These are phyloP conservation scores for Cyclotella kingstonii DNA, from an alignment of 108 stramenopile species.

Conservation along the genomic window DNA sequence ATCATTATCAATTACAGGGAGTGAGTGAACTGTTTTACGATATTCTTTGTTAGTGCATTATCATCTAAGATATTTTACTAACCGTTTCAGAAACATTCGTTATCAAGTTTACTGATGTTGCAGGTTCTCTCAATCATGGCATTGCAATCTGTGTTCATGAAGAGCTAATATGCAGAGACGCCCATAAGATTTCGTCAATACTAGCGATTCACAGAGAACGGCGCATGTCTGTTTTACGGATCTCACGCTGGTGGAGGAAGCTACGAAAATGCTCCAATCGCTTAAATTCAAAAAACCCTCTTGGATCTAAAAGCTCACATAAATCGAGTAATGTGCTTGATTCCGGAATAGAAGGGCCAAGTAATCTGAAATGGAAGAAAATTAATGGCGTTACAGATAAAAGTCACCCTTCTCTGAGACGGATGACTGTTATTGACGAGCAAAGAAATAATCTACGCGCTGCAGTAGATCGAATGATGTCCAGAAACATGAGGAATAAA, in stretches of 20 bases:
- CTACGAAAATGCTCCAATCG: neutral
- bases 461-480: conserved; percentile 29
- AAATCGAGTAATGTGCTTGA: too few relatives aligned
- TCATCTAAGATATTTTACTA: neutral
- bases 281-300: neutral
- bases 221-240: conserved; percentile 20
- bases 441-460: neutral
- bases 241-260: conserved; percentile 39
- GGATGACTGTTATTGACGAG: neutral
- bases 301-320: too few relatives aligned
- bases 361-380: conserved; percentile 2
- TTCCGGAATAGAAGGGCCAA: too few relatives aligned
- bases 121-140: conserved; percentile 49
- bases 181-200: conserved; percentile 6
- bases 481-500: neutral
- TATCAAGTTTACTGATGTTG: conserved; percentile 45
- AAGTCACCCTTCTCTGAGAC: neutral
- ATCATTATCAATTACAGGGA: conserved; percentile 46
- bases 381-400: conserved; percentile 8
- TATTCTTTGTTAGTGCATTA: too few relatives aligned
- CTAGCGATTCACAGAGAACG: conserved; percentile 24
- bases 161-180: conserved; percentile 27
- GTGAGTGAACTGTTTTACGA: conserved; percentile 26
- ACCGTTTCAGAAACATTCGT: neutral
- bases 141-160: conserved; percentile 40